A percentile compares a stretch with the other conserved stretches of the same genome.
These are phyloP conservation scores for Gonapodya prolifera DNA, from an alignment of 192 early-diverging fungal genomes.

Conservation along the genomic window DNA sequence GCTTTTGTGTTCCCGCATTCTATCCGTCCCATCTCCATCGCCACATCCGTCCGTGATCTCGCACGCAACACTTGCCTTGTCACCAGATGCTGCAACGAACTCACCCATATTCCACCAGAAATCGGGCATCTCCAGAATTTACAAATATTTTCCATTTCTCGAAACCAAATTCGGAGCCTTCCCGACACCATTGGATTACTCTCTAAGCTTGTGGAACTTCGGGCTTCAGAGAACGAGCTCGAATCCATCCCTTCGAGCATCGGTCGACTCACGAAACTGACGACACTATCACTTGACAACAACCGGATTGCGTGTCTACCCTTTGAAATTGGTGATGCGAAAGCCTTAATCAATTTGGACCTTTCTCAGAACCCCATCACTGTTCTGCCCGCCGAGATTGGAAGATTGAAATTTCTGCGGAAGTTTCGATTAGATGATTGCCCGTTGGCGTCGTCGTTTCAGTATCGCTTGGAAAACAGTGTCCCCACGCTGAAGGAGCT, in stretches of 20 bases:
- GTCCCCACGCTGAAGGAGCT: constrained; percentile 64
- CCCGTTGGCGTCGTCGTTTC: constrained; percentile 30
- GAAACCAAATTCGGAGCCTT: constrained; percentile 45
- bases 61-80: too few species aligned
- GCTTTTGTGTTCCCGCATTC: constrained; percentile 8
- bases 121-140: constrained; percentile 61
- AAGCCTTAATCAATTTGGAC: constrained; percentile 49
- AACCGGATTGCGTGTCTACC: constrained; percentile 52
- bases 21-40: background rate
- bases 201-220: constrained; percentile 50
- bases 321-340: constrained; percentile 45
- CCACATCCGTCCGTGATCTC: too few species aligned
- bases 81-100: constrained; percentile 58
- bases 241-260: constrained; percentile 47
- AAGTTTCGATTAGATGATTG: constrained; percentile 41
- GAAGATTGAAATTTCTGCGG: constrained; percentile 54
- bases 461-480: constrained; percentile 20
- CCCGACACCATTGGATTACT: constrained; percentile 59
- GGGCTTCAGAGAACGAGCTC: constrained; percentile 50
- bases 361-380: constrained; percentile 50
- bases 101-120: constrained; percentile 54
- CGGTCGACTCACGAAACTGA: constrained; percentile 48
- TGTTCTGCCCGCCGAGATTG: constrained; percentile 57
- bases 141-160: constrained; percentile 43
- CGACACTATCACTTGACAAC: constrained; percentile 37